These are phyloP conservation scores for Cadophora sp. DNA, from an alignment of 2,329 filamentous ascomycete genomes.

Conservation along the genomic window DNA sequence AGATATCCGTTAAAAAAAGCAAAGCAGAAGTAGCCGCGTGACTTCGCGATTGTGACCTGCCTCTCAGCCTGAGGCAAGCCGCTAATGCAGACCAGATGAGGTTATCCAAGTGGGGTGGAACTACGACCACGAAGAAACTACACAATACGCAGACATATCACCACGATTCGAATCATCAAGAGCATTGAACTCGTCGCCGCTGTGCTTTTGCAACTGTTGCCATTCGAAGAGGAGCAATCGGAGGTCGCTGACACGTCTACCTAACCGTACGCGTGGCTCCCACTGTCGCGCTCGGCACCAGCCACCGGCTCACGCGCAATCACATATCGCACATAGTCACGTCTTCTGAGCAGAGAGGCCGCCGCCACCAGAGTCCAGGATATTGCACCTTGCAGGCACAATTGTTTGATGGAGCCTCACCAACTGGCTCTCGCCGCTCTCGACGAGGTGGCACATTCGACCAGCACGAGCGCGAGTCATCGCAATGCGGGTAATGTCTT, in stretches of 20 bases:
- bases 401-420: conserved; percentile 38
- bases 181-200: conserved; percentile 11
- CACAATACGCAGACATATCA: conserved; percentile 9
- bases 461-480: conserved; percentile 29
- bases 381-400: conserved; percentile 4
- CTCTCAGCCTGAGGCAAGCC: neutral
- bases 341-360: neutral
- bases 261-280: conserved; percentile 31
- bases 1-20: conserved; percentile 4
- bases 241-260: conserved; percentile 27
- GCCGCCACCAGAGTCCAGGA: neutral
- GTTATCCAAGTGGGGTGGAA: conserved; percentile 20
- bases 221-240: conserved; percentile 12
- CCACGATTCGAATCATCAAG: conserved; percentile 2
- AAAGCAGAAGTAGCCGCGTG: neutral
- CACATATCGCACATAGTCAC: conserved; percentile 15
- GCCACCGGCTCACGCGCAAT: conserved; percentile 23
- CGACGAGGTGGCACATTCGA: conserved; percentile 31
- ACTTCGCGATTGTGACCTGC: neutral
- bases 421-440: conserved; percentile 41
- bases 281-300: conserved; percentile 26
- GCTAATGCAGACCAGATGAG: neutral
- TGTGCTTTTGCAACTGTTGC: conserved; percentile 1
- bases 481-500: conserved; percentile 32
- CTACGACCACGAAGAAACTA: conserved; percentile 8